phyloP scores from a whole-genome alignment of 108 stramenopile species.

The Stephanodiscus triporus region DNA sequence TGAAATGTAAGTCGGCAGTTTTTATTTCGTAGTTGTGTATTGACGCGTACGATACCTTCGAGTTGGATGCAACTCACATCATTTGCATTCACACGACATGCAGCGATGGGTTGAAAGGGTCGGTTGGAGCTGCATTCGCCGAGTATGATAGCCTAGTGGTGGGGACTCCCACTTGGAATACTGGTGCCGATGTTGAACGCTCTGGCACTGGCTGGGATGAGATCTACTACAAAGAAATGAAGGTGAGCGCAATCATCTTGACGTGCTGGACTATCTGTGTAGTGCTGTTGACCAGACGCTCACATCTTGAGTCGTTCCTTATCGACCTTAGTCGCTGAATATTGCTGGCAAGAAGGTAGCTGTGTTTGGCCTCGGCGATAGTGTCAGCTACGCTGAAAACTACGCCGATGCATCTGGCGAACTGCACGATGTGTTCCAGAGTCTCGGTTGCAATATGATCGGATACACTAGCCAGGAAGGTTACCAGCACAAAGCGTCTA shows the following conservation, averaged over 20 bases:
- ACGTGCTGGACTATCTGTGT: background rate
- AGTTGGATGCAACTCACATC: too few relatives aligned
- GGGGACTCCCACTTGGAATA: conserved; percentile 79
- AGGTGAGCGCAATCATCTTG: conserved; percentile 20
- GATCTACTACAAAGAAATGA: conserved; percentile 76
- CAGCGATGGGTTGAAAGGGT: conserved; percentile 62
- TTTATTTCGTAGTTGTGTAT: too few relatives aligned
- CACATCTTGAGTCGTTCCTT: background rate
- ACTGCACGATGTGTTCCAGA: conserved; percentile 85
- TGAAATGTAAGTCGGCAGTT: conserved; percentile 46
- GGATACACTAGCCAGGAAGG: conserved; percentile 81
- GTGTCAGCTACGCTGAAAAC: conserved; percentile 76
- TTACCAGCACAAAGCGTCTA: conserved; percentile 83
- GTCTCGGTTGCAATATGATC: conserved; percentile 76
- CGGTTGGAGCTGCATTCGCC: conserved; percentile 59
- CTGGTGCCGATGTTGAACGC: conserved; percentile 79
- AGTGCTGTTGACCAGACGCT: background rate
- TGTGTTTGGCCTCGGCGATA: conserved; percentile 89
- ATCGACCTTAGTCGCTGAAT: conserved; percentile 28
- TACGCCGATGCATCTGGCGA: conserved; percentile 91
- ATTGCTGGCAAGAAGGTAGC: conserved; percentile 82
- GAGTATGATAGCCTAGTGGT: conserved; percentile 75
- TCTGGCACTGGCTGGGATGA: conserved; percentile 94
- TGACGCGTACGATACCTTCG: too few relatives aligned
- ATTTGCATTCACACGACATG: background rate